Conservation (phyloP, 768 basidiomycete species). For the Gymnopilus junonius region DNA sequence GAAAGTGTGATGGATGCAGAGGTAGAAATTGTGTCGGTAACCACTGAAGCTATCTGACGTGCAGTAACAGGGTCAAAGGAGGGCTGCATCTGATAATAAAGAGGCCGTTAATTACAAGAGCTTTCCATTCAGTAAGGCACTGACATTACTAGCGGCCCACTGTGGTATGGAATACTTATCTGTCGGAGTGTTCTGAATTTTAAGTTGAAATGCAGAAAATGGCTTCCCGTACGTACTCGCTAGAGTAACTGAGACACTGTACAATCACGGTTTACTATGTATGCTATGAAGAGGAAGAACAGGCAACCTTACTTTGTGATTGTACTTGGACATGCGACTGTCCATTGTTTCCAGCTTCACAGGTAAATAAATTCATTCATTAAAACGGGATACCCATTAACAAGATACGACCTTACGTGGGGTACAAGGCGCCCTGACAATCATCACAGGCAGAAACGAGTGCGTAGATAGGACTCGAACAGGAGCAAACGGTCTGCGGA, state of each 20-base stretch:
- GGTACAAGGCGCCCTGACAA: conserved; percentile 26
- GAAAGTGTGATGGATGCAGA: background rate
- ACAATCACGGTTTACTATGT: background rate
- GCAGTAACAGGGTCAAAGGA: conserved; percentile 4
- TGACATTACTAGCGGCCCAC: conserved; percentile 12
- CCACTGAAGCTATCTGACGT: background rate
- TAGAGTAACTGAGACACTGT: background rate
- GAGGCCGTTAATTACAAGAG: background rate
- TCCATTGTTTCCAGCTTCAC: conserved; percentile 13
- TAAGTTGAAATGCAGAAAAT: background rate
- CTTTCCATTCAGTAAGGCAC: background rate
- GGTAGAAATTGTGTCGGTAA: background rate
- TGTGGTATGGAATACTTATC: conserved; percentile 3
- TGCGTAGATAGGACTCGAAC: conserved; percentile 36
- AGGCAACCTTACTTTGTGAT: background rate
- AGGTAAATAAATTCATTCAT: background rate
- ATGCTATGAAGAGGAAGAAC: background rate
- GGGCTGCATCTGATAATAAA: background rate
- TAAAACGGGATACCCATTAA: background rate
- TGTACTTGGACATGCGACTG: background rate
- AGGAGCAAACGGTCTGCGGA: conserved; percentile 31
- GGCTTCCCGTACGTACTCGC: background rate
- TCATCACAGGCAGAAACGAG: conserved; percentile 37
- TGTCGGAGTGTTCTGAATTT: background rate
- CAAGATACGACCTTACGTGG: conserved; percentile 5